A percentile compares a stretch with the other conserved stretches of the same genome.
Evolutionary conservation across 305 asterid genomes (phyloP).

Genomic region (Rubia balearica): DNA sequence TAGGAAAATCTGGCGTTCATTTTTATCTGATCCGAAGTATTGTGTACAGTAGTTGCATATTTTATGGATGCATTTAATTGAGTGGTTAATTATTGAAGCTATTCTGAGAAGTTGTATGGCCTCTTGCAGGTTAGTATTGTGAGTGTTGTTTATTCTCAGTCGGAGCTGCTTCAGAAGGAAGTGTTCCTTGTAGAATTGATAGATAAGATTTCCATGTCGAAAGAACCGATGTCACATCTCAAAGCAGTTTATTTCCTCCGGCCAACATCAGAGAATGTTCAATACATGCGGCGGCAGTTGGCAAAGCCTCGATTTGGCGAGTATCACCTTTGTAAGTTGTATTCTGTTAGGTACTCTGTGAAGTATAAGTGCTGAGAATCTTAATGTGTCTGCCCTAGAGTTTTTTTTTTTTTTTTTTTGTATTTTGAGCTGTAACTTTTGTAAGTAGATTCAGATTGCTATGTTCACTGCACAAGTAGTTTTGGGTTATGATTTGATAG

Average conservation of each 20-base stretch:
- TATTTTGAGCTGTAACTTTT: no score
- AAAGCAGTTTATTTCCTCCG: constrained; percentile 97
- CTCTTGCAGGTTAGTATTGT: constrained; percentile 68
- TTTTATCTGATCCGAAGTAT: neutral
- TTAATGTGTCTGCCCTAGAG: neutral
- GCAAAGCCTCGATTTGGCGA: constrained; percentile 89
- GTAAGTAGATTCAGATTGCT: neutral
- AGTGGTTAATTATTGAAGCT: neutral
- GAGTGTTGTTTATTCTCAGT: constrained; percentile 90
- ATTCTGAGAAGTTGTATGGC: neutral
- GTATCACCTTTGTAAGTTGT: constrained; percentile 84
- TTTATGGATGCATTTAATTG: neutral
- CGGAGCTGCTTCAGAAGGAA: constrained; percentile 96
- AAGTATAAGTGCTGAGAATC: neutral
- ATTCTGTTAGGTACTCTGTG: neutral
- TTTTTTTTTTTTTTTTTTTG: no score
- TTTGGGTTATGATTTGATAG: neutral
- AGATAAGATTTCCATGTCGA: constrained; percentile 88
- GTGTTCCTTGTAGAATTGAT: constrained; percentile 89
- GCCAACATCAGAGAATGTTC: constrained; percentile 82
- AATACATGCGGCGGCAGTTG: constrained; percentile 77
- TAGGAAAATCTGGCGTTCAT: no score
- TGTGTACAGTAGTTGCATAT: neutral
- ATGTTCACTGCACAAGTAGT: neutral
- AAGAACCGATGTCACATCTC: constrained; percentile 93